Base-by-base conservation (phyloP, 768 basidiomycete species). In the Tricholoma saponaceum region DNA sequence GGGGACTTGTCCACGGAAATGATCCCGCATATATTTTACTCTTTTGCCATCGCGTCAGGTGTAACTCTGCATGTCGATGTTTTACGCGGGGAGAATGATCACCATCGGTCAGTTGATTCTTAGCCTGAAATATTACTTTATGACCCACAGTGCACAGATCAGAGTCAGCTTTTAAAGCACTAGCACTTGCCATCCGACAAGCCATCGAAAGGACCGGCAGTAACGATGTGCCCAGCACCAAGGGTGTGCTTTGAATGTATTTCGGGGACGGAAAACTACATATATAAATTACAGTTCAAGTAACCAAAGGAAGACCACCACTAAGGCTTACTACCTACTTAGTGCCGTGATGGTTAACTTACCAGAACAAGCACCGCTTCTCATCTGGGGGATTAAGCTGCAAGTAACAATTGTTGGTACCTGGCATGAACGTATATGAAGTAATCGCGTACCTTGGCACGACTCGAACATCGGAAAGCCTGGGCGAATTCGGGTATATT, bases 1-100 rank as follows among this genome's bases (percentile, higher is more conserved):
- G 93, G 92, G n/a, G 92, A 95, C 62, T 81, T 95, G 52, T 95
- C 92, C 23, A 93, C 93, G 6, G 97, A 99, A 77, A 98, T 99
- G 95, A 87, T 99, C 55, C 92, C 96, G 30, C 97, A 99, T 70
- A 82, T 99, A 54, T 92, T 99, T 72, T 89, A 97, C 76, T 97
- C 95, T 4, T 99, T 99, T 68, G 92, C 96, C n/a, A 94, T 94
- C 61, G 92, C 93, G 0, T 90, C 96, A 1, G 95, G 95, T 6
- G 89, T 87, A 20, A 98, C 97, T 2, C 78, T 99, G 49, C 96
- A 98, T 67, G 82, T 98, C 52, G 97, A 99, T 67, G 94, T 93
- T 43, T 78, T 99, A 43, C 82, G 95, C 32, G 97, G 97, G 41
- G 89, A 93, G 65, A 99, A 99, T 74, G 97, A 99, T 68, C 97